Conservation (phyloP, 208 protist species). For the Acanthamoeba castellanii region DNA sequence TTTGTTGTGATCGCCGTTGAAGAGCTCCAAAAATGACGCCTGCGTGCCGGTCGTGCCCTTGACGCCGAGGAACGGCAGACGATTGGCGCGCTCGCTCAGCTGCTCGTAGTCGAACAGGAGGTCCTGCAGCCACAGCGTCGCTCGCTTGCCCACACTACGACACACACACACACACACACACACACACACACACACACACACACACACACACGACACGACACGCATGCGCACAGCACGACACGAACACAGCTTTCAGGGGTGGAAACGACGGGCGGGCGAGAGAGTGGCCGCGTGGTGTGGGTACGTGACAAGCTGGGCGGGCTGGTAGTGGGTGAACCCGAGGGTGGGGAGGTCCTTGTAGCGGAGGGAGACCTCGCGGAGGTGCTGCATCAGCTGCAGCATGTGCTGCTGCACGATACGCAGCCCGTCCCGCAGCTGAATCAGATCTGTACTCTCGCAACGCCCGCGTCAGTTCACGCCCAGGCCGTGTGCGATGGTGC, state of each 20-base stretch:
- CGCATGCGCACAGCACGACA: too few species aligned
- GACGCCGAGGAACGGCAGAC: constrained; percentile 78
- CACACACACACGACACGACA: too few species aligned
- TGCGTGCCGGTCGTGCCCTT: constrained; percentile 89
- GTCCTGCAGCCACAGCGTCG: constrained; percentile 87
- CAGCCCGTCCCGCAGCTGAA: constrained; percentile 83
- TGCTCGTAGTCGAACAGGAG: constrained; percentile 83
- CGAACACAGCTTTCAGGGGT: too few species aligned
- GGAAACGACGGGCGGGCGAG: neutral
- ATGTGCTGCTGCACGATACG: constrained; percentile 79
- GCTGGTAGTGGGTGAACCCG: constrained; percentile 89
- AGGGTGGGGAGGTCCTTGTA: constrained; percentile 86
- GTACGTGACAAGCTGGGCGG: constrained; percentile 88
- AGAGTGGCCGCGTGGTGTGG: neutral
- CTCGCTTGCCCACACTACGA: constrained; percentile 85
- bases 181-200: neutral
- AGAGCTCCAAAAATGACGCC: constrained; percentile 85
- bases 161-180: neutral
- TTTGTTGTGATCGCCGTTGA: constrained; percentile 84
- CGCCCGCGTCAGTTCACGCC: neutral
- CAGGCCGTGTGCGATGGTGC: neutral
- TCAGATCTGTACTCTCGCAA: constrained; percentile 75
- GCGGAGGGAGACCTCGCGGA: constrained; percentile 61
- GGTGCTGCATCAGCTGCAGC: constrained; percentile 20
- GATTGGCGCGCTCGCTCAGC: constrained; percentile 54